Evolutionary conservation across 2,329 filamentous ascomycete genomes (phyloP).

Genomic region (Phoma sp.): DNA sequence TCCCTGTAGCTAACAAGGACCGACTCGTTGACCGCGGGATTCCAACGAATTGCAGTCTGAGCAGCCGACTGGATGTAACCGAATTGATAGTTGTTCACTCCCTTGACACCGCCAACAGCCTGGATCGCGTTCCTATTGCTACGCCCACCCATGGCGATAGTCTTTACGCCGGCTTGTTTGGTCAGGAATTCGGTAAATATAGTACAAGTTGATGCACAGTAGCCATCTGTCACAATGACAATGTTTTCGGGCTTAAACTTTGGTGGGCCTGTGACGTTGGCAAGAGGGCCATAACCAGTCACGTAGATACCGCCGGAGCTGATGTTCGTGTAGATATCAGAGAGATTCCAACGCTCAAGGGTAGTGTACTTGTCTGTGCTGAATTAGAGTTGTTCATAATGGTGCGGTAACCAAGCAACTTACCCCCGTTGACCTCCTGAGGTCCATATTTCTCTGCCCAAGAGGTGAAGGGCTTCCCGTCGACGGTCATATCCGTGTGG

Average conservation of each 20-base stretch:
- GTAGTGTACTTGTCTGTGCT: conserved; percentile 48
- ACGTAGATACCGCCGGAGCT: conserved; percentile 46
- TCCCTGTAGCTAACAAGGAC: conserved; percentile 35
- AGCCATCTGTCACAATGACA: conserved; percentile 63
- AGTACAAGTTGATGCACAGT: conserved; percentile 65
- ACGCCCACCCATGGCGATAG: conserved; percentile 59
- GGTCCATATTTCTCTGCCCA: conserved; percentile 53
- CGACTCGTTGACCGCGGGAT: conserved; percentile 34
- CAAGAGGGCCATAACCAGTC: conserved; percentile 41
- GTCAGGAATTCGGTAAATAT: conserved; percentile 63
- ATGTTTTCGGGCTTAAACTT: conserved; percentile 62
- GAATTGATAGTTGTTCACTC: conserved; percentile 49
- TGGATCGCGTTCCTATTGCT: conserved; percentile 57
- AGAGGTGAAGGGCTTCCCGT: conserved; percentile 56
- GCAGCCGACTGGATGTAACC: conserved; percentile 40
- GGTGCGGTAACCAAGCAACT: not conserved
- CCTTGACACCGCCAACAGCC: conserved; percentile 62
- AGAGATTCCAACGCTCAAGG: conserved; percentile 44
- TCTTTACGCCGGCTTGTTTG: conserved; percentile 60
- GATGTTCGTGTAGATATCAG: conserved; percentile 37
- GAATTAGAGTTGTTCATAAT: too few relatives aligned
- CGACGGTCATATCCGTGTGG: conserved; percentile 54
- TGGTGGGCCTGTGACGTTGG: conserved; percentile 52
- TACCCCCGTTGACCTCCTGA: conserved; percentile 35
- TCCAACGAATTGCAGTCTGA: conserved; percentile 26